Conservation (phyloP, 2,329 filamentous ascomycete genomes). For the Ophiocordyceps sinensis region DNA sequence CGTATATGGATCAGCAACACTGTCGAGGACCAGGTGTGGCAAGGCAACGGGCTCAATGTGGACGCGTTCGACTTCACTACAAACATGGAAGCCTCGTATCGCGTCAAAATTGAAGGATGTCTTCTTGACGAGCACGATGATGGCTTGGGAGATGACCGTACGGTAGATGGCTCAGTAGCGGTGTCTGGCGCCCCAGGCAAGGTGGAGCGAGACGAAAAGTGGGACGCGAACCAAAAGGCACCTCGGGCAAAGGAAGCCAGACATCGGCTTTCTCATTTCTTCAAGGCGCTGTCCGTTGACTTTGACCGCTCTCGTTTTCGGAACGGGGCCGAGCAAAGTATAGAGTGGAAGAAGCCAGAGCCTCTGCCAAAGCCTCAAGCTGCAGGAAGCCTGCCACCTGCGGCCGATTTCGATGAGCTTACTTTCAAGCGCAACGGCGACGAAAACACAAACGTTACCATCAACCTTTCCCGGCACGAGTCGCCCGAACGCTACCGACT, state of each 20-base stretch:
- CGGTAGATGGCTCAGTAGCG: conserved; percentile 25
- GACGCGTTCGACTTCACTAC: conserved; percentile 73
- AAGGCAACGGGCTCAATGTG: conserved; percentile 51
- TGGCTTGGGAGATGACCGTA: conserved; percentile 21
- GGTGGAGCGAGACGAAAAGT: conserved; percentile 10
- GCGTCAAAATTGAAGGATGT: conserved; percentile 82
- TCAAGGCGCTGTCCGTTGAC: conserved; percentile 64
- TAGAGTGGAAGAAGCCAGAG: conserved; percentile 81
- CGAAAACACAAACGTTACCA: conserved; percentile 80
- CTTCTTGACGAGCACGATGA: conserved; percentile 58
- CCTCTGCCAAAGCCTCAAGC: conserved; percentile 34
- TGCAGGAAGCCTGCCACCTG: conserved; percentile 29
- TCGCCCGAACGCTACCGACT: conserved; percentile 72
- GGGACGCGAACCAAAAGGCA: conserved; percentile 19
- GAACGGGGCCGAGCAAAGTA: conserved; percentile 37
- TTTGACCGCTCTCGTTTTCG: conserved; percentile 49
- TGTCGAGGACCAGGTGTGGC: conserved; percentile 88
- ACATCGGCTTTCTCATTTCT: conserved; percentile 61
- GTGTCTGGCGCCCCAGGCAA: conserved; percentile 16
- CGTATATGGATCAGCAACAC: conserved; percentile 94
- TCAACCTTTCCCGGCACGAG: conserved; percentile 77
- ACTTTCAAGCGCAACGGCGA: conserved; percentile 87
- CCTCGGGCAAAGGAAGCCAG: conserved; percentile 24
- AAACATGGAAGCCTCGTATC: conserved; percentile 65
- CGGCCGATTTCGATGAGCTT: conserved; percentile 75